phyloP scores from a whole-genome alignment of 371 early-diverging fungal genomes.

The Dinochytrium kinnereticum region DNA sequence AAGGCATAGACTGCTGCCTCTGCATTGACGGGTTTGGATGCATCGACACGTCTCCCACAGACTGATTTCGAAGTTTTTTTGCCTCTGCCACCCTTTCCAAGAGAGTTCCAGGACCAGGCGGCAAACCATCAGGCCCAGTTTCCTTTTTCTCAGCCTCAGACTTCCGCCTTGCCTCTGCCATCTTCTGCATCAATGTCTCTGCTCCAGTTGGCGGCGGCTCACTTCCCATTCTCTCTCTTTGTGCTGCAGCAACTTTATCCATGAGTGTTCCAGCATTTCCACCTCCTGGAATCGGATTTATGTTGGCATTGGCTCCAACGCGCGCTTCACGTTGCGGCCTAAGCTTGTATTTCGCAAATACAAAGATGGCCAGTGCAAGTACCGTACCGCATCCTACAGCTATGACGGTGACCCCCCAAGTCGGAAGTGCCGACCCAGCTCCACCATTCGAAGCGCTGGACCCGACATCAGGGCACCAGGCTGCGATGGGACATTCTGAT shows the following conservation, averaged over 20 bases:
- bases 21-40: neutral
- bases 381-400: neutral
- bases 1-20: neutral
- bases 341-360: slow-evolving; percentile 6
- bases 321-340: neutral
- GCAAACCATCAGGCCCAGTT: neutral
- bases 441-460: neutral
- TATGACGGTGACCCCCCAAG: slow-evolving; percentile 1
- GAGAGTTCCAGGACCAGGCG: neutral
- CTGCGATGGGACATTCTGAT: neutral
- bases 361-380: neutral
- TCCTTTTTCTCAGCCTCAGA: neutral
- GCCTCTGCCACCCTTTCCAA: slow-evolving; percentile 13
- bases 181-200: neutral
- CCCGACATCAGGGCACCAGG: slow-evolving; percentile 8
- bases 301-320: neutral
- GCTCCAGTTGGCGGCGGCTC: slow-evolving; percentile 3
- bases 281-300: neutral
- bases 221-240: neutral
- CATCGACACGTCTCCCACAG: neutral
- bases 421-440: neutral
- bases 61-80: neutral
- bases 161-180: neutral
- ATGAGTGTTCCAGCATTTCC: neutral
- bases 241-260: slow-evolving; percentile 13